Evolutionary conservation across 1,284 basidiomycete species (phyloP).

Genomic region (Tranzscheliella williamsii): DNA sequence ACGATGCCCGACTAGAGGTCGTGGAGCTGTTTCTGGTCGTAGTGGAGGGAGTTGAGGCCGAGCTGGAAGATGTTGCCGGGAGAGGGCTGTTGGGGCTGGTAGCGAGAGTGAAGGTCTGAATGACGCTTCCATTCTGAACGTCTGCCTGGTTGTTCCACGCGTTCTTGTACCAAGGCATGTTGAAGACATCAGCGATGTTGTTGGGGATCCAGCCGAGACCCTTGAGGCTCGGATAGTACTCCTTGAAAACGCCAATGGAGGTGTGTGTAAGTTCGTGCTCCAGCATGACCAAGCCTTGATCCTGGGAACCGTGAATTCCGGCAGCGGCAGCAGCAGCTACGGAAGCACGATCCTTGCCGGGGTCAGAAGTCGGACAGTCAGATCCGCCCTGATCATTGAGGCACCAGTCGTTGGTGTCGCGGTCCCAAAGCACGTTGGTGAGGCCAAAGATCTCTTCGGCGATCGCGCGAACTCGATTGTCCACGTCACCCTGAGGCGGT

Average conservation of each 20-base stretch:
- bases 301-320: slow-evolving; percentile 33
- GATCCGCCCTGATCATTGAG: slow-evolving; percentile 43
- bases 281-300: slow-evolving; percentile 75
- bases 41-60: slow-evolving; percentile 1
- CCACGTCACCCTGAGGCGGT: slow-evolving; percentile 59
- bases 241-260: slow-evolving; percentile 72
- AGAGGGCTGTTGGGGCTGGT: background rate
- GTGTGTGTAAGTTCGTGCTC: slow-evolving; percentile 77
- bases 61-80: background rate
- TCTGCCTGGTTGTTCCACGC: slow-evolving; percentile 14
- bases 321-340: slow-evolving; percentile 24
- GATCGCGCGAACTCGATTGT: slow-evolving; percentile 59
- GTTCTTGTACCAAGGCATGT: slow-evolving; percentile 45
- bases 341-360: slow-evolving; percentile 22
- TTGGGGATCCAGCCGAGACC: slow-evolving; percentile 69
- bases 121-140: slow-evolving; percentile 15
- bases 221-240: slow-evolving; percentile 70
- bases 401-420: slow-evolving; percentile 55
- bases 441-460: slow-evolving; percentile 58
- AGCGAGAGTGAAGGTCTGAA: slow-evolving; percentile 15
- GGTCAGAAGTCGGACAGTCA: slow-evolving; percentile 31
- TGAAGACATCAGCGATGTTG: slow-evolving; percentile 33
- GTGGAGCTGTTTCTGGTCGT: background rate
- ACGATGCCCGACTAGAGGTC: no score
- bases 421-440: slow-evolving; percentile 55